phyloP scores from a whole-genome alignment of 2,329 filamentous ascomycete genomes.

The Penicillium thymicola region DNA sequence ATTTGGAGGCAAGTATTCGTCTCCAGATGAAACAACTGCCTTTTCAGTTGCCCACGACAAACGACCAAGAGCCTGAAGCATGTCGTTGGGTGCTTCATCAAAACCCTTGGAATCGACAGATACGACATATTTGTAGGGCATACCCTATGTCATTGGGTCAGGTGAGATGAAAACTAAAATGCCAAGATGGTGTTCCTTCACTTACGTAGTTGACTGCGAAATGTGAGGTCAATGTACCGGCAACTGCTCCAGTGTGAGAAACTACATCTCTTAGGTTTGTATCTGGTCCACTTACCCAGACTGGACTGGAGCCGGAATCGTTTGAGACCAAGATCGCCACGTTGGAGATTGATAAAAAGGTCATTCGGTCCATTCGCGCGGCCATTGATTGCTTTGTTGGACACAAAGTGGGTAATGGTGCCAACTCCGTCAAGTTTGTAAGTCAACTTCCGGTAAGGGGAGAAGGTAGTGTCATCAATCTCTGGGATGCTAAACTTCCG shows the following conservation, averaged over 20 bases:
- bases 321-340: conserved; percentile 45
- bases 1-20: conserved; percentile 46
- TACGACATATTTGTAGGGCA: conserved; percentile 60
- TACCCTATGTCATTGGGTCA: conserved; percentile 39
- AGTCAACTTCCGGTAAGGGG: conserved; percentile 33
- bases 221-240: conserved; percentile 43
- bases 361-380: conserved; percentile 58
- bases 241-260: conserved; percentile 25
- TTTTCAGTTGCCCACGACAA: conserved; percentile 53
- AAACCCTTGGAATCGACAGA: conserved; percentile 46
- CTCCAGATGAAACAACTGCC: conserved; percentile 31
- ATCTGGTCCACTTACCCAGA: conserved; percentile 28
- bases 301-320: conserved; percentile 38
- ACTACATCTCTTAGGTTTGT: too few species aligned
- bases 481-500: conserved; percentile 26
- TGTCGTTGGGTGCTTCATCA: conserved; percentile 38
- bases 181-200: not conserved
- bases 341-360: conserved; percentile 54
- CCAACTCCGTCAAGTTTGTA: conserved; percentile 40
- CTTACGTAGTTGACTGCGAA: conserved; percentile 50
- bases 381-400: conserved; percentile 52
- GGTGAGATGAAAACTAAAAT: not conserved
- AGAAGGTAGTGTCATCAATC: conserved; percentile 28
- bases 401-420: conserved; percentile 55
- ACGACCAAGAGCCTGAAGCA: conserved; percentile 48